phyloP scores from a whole-genome alignment of 1,284 basidiomycete species.

The Trichosporon sp. region DNA sequence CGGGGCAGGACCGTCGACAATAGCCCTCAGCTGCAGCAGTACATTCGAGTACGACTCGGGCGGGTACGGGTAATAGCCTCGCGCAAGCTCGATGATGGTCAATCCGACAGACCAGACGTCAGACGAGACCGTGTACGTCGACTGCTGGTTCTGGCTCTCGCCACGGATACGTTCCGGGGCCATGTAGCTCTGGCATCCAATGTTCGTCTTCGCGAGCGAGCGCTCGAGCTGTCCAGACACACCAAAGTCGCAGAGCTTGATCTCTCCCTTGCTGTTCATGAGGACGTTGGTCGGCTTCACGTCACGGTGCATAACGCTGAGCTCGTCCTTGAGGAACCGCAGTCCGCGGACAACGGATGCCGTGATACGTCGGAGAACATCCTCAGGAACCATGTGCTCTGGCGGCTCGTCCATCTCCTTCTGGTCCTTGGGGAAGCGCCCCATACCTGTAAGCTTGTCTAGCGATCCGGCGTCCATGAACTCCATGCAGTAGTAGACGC shows the following conservation, averaged over 20 bases:
- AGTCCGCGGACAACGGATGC: constrained; percentile 84
- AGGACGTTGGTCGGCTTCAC: constrained; percentile 98
- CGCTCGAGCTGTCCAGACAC: constrained; percentile 97
- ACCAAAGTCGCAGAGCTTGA: constrained; percentile 97
- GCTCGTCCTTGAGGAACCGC: constrained; percentile 91
- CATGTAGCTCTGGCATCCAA: constrained; percentile 99
- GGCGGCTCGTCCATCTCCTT: constrained; percentile 12
- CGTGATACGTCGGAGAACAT: constrained; percentile 82
- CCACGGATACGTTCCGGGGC: constrained; percentile 97
- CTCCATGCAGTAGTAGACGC: constrained; percentile 99
- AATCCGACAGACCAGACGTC: constrained; percentile 99
- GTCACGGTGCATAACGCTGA: constrained; percentile 92
- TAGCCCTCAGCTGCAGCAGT: constrained; percentile 92
- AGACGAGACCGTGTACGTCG: constrained; percentile 93
- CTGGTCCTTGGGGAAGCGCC: constrained; percentile 28
- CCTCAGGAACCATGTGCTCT: constrained; percentile 67
- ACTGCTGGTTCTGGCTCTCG: constrained; percentile 80
- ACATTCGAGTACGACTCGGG: constrained; percentile 98
- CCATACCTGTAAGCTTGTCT: constrained; percentile 73
- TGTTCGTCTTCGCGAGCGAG: constrained; percentile 95
- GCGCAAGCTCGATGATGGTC: constrained; percentile 88
- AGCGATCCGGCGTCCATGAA: constrained; percentile 96
- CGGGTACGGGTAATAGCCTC: constrained; percentile 94
- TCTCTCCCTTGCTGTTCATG: constrained; percentile 81
- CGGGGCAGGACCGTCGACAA: constrained; percentile 91